A percentile compares a stretch with the other conserved stretches of the same genome.
Evolutionary conservation across 176 grass and related monocot genomes (phyloP).

Genomic region (Avena sativa): DNA sequence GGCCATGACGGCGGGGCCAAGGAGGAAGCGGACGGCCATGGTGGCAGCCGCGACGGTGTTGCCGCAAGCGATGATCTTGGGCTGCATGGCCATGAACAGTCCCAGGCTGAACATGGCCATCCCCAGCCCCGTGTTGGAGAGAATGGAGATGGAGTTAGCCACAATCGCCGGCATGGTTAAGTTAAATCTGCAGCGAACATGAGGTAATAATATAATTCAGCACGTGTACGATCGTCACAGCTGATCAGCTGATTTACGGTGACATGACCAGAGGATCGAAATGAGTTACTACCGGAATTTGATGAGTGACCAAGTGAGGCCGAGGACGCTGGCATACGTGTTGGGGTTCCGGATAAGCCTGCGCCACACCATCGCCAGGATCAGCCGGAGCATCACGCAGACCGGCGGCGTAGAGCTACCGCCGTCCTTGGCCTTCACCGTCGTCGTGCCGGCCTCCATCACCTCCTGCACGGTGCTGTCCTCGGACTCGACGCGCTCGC

Average conservation of each 20-base stretch:
- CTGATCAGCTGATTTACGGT: too few relatives aligned
- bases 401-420: conserved; percentile 53
- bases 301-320: conserved; percentile 82
- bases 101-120: conserved; percentile 40
- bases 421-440: conserved; percentile 46
- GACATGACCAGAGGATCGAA: too few relatives aligned
- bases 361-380: conserved; percentile 75
- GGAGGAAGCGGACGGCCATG: conserved; percentile 77
- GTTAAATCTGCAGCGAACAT: too few relatives aligned
- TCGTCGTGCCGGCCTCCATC: conserved; percentile 59
- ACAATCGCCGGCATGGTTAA: too few relatives aligned
- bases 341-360: too few relatives aligned
- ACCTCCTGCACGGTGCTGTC: conserved; percentile 62
- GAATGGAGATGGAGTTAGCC: too few relatives aligned
- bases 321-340: conserved; percentile 32
- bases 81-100: conserved; percentile 93
- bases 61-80: conserved; percentile 75
- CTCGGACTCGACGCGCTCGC: conserved; percentile 39
- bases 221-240: too few relatives aligned
- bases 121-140: too few relatives aligned
- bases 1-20: conserved; percentile 79
- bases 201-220: too few relatives aligned
- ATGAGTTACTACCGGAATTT: conserved; percentile 74
- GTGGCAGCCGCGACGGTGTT: conserved; percentile 51
- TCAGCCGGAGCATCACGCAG: conserved; percentile 80